These are phyloP conservation scores for Psilocybe cubensis DNA, from an alignment of 768 basidiomycete species.

Conservation along the genomic window DNA sequence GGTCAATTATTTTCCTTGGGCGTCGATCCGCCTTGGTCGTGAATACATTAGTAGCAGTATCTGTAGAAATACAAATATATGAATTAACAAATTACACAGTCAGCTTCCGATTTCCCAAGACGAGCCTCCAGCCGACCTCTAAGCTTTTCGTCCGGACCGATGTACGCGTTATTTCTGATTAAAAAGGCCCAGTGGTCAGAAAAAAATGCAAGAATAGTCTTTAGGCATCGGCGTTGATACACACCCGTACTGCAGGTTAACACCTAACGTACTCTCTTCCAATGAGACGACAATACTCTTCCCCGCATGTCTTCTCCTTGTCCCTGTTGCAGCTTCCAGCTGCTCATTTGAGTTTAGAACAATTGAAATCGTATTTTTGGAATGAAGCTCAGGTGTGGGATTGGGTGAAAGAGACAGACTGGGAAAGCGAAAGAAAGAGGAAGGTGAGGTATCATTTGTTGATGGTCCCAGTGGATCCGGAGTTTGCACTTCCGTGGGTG, in stretches of 20 bases:
- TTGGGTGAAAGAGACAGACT: neutral
- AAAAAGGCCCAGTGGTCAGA: constrained; percentile 1
- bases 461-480: constrained; percentile 1
- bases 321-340: constrained; percentile 30
- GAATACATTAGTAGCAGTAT: neutral
- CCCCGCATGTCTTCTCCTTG: constrained; percentile 9
- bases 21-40: neutral
- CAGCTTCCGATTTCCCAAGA: constrained; percentile 41
- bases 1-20: neutral
- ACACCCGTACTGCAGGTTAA: constrained; percentile 57
- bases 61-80: neutral
- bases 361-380: constrained; percentile 38
- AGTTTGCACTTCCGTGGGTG: neutral
- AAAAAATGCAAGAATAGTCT: neutral
- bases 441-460: constrained; percentile 11
- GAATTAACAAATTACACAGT: constrained; percentile 48
- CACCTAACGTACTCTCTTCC: constrained; percentile 42
- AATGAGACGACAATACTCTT: constrained; percentile 41
- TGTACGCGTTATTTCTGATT: constrained; percentile 48
- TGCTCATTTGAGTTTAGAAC: constrained; percentile 39
- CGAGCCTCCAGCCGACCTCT: constrained; percentile 48
- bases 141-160: constrained; percentile 48
- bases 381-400: constrained; percentile 14
- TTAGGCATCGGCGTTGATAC: constrained; percentile 23
- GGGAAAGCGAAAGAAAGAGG: constrained; percentile 8